Percentiles rank a stretch among this genome's conserved stretches.
These are phyloP conservation scores for Dendrobium nobile DNA, from an alignment of 106 monocot genomes.

Conservation along the genomic window DNA sequence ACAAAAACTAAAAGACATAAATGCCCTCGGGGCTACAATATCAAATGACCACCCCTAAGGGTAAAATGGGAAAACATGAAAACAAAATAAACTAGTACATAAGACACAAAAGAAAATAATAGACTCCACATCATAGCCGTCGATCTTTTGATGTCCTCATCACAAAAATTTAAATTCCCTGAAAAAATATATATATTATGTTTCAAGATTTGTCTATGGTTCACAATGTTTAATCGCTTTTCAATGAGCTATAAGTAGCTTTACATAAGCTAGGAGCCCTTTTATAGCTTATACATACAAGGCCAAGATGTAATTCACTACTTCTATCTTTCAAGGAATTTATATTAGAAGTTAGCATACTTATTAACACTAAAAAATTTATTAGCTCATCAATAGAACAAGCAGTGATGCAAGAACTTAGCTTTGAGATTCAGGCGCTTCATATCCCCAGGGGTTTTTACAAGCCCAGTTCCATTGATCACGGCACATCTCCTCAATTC, in stretches of 20 bases:
- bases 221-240: background rate
- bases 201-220: background rate
- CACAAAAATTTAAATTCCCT: background rate
- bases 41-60: too few species aligned
- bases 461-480: slow-evolving; percentile 94
- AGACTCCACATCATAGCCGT: too few species aligned
- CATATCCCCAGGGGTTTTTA: slow-evolving; percentile 83
- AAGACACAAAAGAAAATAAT: too few species aligned
- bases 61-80: too few species aligned
- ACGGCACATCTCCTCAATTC: slow-evolving; percentile 83
- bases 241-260: background rate
- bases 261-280: background rate
- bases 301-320: background rate
- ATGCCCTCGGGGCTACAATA: too few species aligned
- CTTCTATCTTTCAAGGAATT: background rate
- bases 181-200: background rate
- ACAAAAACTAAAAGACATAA: too few species aligned
- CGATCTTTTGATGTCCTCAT: too few species aligned
- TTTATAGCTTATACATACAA: background rate
- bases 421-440: slow-evolving; percentile 34
- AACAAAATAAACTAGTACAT: too few species aligned
- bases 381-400: background rate
- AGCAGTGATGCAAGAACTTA: background rate
- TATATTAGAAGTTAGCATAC: background rate
- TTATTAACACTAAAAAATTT: background rate